A percentile compares a stretch with the other conserved stretches of the same genome.
These are phyloP conservation scores for Neofusicoccum parvum DNA, from an alignment of 2,329 filamentous ascomycete species.

Conservation along the genomic window DNA sequence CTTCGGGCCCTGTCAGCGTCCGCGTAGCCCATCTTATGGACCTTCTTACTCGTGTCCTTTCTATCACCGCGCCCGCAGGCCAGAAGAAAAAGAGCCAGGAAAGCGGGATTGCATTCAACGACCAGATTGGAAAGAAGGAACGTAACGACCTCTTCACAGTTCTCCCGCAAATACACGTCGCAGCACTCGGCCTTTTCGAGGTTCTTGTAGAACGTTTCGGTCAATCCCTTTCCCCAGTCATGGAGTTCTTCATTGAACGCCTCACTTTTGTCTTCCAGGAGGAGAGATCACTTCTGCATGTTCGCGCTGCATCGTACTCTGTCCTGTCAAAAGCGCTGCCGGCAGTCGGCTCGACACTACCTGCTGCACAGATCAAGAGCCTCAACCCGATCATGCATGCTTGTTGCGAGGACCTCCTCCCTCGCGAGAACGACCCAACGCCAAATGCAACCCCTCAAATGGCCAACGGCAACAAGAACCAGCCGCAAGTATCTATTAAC, in stretches of 20 bases:
- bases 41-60: slow-evolving; percentile 68
- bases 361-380: slow-evolving; percentile 65
- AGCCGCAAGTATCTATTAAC: slow-evolving; percentile 53
- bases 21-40: slow-evolving; percentile 70
- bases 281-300: slow-evolving; percentile 50
- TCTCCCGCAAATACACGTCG: slow-evolving; percentile 73
- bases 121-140: slow-evolving; percentile 76
- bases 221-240: slow-evolving; percentile 59
- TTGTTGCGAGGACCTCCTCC: slow-evolving; percentile 76
- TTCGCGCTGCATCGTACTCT: slow-evolving; percentile 65
- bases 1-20: slow-evolving; percentile 65
- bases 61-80: slow-evolving; percentile 58
- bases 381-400: slow-evolving; percentile 64
- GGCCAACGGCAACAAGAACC: slow-evolving; percentile 46
- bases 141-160: slow-evolving; percentile 75
- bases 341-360: slow-evolving; percentile 66
- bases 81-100: slow-evolving; percentile 38
- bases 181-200: slow-evolving; percentile 65
- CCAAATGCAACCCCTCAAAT: slow-evolving; percentile 41
- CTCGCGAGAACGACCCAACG: slow-evolving; percentile 38
- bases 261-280: slow-evolving; percentile 68
- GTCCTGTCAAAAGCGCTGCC: slow-evolving; percentile 61
- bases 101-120: slow-evolving; percentile 53
- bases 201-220: slow-evolving; percentile 62
- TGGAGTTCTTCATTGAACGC: slow-evolving; percentile 70